Base-by-base conservation (phyloP, 148 eudicot genomes). In the Nepenthes mirabilis region DNA sequence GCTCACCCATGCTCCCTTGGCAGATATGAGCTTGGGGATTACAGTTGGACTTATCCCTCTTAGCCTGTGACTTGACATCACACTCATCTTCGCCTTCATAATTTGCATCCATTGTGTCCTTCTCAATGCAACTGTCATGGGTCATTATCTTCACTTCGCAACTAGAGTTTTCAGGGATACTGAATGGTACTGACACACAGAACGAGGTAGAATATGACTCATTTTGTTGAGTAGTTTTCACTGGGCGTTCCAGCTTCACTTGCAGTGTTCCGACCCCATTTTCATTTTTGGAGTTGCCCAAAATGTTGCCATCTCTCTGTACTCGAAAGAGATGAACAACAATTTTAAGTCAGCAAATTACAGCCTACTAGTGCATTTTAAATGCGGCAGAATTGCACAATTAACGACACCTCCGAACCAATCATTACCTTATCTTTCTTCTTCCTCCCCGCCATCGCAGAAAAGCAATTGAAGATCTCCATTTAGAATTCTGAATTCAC, bases 51-150 rank as follows among this genome's bases (percentile, higher is more conserved):
- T 67, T 65, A 34, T 77, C 88, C 74, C 82, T 75, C 68, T 60
- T 82, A 57, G 74, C 73, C 1, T 81, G 69, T 37, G 78, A 70
- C 57, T 70, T 73, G 36, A 75, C 80, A 60, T 85, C 93, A 4
- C 61, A 74, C 73, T 91, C 97, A 62, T 91, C 95, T 73, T 85
- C 97, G 47, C 86, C 97, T 75, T 91, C 96, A 65, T 91, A 91
- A 50, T 79, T 81, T 56, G 68, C 82, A 72, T 91, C 90, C 9
- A 65, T 59, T 13, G 55, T 55, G 52, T 81, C 87, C 36, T 68
- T 66, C 57, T 68, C 69, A 35, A 67, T 65, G 10, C 84, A 85
- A 53, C 76, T 75, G 47, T 83, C 77, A 70, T 78, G 75, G 67
- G 64, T 72, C 65, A 72, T 66, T 37, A 87, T 68, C 77, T 85